These are phyloP conservation scores for Colletotrichum salicis DNA, from an alignment of 2,329 filamentous ascomycete species.

Conservation along the genomic window DNA sequence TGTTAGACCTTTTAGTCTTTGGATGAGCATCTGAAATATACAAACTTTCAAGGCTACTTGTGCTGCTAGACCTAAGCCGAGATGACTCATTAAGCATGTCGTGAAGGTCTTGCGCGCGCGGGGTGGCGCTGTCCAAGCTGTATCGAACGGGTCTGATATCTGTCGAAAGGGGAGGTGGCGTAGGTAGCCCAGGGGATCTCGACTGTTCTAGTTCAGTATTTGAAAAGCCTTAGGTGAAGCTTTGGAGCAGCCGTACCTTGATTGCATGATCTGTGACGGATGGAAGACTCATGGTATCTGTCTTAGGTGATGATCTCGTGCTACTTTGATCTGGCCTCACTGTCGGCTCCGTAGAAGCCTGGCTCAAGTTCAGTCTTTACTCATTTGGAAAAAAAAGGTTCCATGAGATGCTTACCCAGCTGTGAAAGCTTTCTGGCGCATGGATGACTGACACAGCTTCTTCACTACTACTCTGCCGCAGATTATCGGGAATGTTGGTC, in stretches of 20 bases:
- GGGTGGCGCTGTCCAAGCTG: constrained; percentile 77
- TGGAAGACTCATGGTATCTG: constrained; percentile 49
- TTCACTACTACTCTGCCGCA: constrained; percentile 72
- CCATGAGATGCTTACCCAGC: constrained; percentile 71
- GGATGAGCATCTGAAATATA: constrained; percentile 8
- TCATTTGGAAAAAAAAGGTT: background rate
- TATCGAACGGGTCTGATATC: constrained; percentile 74
- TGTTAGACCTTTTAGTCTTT: constrained; percentile 40
- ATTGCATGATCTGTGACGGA: constrained; percentile 47
- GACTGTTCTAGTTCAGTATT: constrained; percentile 37
- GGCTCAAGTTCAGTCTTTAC: constrained; percentile 38
- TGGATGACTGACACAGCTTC: constrained; percentile 92
- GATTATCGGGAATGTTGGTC: constrained; percentile 66
- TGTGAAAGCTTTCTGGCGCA: constrained; percentile 83
- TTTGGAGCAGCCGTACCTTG: constrained; percentile 44
- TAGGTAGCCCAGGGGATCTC: constrained; percentile 56
- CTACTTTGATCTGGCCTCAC: constrained; percentile 48
- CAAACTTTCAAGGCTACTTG: constrained; percentile 82
- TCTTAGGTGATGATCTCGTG: constrained; percentile 50
- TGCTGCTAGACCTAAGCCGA: constrained; percentile 71
- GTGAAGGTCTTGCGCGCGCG: constrained; percentile 83
- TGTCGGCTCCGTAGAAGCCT: constrained; percentile 56
- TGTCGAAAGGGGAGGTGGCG: constrained; percentile 79
- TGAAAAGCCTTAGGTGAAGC: background rate
- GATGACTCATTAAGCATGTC: constrained; percentile 71